Percentiles rank a stretch among this genome's conserved stretches.
Evolutionary conservation across 495 filamentous ascomycete genomes (phyloP).

Genomic region (Xylaria castorea): DNA sequence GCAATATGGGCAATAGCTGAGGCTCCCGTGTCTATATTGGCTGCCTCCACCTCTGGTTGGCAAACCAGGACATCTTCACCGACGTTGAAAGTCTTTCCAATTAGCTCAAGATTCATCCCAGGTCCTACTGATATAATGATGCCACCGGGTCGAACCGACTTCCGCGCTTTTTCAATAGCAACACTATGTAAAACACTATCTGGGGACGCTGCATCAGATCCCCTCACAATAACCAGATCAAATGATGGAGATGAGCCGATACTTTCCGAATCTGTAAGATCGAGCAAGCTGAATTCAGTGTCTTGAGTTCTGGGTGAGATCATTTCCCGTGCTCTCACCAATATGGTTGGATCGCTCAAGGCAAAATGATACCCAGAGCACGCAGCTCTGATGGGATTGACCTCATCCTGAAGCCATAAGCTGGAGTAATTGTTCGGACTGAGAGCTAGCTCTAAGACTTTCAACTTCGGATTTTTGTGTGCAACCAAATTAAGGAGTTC

Average conservation of each 20-base stretch:
- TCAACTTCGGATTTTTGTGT: background rate
- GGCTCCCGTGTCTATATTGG: background rate
- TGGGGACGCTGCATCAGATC: background rate
- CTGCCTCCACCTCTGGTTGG: background rate
- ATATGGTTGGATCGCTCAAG: background rate
- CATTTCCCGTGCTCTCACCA: background rate
- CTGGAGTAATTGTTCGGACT: background rate
- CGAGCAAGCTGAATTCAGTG: background rate
- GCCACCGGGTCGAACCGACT: background rate
- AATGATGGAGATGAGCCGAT: background rate
- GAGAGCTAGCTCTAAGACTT: background rate
- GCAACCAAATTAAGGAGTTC: background rate
- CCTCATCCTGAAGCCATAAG: background rate
- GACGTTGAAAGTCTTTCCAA: background rate
- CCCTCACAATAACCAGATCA: background rate
- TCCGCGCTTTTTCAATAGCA: background rate
- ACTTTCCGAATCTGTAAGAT: background rate
- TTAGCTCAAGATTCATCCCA: background rate
- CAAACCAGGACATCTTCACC: background rate
- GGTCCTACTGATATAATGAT: background rate
- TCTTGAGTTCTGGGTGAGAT: background rate
- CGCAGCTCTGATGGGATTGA: background rate
- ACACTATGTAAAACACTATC: background rate
- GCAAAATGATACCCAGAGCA: background rate
- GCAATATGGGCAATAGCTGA: background rate